Evolutionary conservation across 2,329 filamentous ascomycete genomes (phyloP).

Genomic region (Apiospora hydei): DNA sequence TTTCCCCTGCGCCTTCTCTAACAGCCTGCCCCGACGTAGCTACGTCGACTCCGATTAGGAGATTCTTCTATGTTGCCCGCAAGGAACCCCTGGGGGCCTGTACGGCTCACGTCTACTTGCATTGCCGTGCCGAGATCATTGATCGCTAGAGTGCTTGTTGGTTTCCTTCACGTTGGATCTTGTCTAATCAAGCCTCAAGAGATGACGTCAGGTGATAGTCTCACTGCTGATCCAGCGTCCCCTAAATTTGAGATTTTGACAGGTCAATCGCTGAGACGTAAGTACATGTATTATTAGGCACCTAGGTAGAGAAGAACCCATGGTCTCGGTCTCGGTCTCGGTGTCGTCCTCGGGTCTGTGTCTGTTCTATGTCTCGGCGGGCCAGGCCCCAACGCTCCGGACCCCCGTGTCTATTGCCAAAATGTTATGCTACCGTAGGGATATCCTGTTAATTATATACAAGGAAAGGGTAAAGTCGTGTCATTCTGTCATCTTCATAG

Average conservation of each 20-base stretch:
- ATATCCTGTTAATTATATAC: neutral
- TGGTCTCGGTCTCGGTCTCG: neutral
- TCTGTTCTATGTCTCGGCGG: neutral
- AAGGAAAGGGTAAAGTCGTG: neutral
- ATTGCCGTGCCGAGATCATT: neutral
- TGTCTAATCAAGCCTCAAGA: neutral
- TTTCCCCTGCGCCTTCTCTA: neutral
- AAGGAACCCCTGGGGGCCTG: too few relatives aligned
- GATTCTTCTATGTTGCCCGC: neutral
- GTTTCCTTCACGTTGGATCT: neutral
- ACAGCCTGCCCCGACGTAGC: neutral
- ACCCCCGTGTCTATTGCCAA: conserved; percentile 11
- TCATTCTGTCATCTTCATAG: conserved; percentile 18
- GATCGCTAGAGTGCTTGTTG: neutral
- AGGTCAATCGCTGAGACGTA: too few relatives aligned
- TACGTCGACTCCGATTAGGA: neutral
- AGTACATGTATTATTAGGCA: neutral
- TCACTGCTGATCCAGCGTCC: neutral
- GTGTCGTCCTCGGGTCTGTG: neutral
- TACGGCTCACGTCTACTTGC: neutral
- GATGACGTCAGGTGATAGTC: neutral
- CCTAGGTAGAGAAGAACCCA: neutral
- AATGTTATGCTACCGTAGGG: neutral
- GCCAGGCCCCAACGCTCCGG: neutral
- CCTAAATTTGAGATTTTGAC: neutral